These are phyloP conservation scores for Penicillium atrosanguineum DNA, from an alignment of 495 filamentous ascomycete species.

Conservation along the genomic window DNA sequence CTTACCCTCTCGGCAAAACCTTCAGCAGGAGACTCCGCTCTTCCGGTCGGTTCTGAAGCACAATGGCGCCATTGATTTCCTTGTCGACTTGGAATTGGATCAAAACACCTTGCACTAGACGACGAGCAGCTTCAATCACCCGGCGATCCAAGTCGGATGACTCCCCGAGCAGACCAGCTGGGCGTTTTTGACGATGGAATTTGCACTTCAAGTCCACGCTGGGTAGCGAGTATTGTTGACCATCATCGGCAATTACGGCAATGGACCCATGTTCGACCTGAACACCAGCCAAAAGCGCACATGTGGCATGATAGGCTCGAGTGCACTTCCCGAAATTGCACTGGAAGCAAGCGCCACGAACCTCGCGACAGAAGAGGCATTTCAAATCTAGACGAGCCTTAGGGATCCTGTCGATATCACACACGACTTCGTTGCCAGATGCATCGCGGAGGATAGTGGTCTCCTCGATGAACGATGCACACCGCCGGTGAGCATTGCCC, in stretches of 20 bases:
- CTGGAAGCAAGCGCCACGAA: slow-evolving; percentile 93
- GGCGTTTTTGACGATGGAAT: slow-evolving; percentile 85
- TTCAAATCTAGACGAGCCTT: slow-evolving; percentile 88
- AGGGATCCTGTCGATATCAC: slow-evolving; percentile 73
- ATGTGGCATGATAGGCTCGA: slow-evolving; percentile 91
- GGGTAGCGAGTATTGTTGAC: slow-evolving; percentile 82
- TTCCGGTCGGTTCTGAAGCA: slow-evolving; percentile 74
- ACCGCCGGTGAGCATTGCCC: slow-evolving; percentile 78
- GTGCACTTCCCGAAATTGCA: slow-evolving; percentile 95
- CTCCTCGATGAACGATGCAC: slow-evolving; percentile 87
- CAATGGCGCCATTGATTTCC: slow-evolving; percentile 87
- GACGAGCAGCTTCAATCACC: slow-evolving; percentile 58
- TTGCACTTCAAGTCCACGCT: slow-evolving; percentile 91
- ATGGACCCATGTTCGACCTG: slow-evolving; percentile 82
- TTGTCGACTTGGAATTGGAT: slow-evolving; percentile 86
- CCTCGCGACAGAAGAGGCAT: slow-evolving; percentile 91
- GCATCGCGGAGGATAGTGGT: slow-evolving; percentile 75
- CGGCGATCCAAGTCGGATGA: slow-evolving; percentile 64
- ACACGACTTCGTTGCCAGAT: slow-evolving; percentile 68
- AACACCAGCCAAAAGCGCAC: slow-evolving; percentile 86
- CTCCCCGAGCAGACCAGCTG: slow-evolving; percentile 65
- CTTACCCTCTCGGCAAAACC: slow-evolving; percentile 84
- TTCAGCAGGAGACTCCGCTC: slow-evolving; percentile 73
- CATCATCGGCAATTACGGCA: slow-evolving; percentile 87
- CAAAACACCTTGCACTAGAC: slow-evolving; percentile 68